Evolutionary conservation across 106 monocot genomes (phyloP).

Genomic region (Narthecium ossifragum): DNA sequence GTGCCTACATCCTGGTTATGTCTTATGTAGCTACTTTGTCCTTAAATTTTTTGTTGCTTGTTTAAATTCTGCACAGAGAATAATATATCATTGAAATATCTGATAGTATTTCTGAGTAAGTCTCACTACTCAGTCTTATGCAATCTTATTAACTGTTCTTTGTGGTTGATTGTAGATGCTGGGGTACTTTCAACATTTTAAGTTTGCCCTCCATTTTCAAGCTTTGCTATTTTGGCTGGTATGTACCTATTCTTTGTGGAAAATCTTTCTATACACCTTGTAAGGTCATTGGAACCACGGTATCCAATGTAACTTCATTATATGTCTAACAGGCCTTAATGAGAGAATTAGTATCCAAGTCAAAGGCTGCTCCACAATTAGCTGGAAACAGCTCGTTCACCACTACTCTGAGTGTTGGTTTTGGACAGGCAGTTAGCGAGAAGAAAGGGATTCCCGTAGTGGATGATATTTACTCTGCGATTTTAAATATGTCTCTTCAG

Average conservation of each 20-base stretch:
- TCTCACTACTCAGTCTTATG: too few relatives aligned
- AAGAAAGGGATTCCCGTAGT: conserved; percentile 46
- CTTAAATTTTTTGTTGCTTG: too few relatives aligned
- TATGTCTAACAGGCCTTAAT: conserved; percentile 43
- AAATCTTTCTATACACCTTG: too few relatives aligned
- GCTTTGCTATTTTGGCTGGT: conserved; percentile 95
- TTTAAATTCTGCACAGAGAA: too few relatives aligned
- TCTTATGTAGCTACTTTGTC: too few relatives aligned
- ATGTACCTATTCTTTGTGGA: conserved; percentile 8
- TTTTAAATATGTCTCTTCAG: conserved; percentile 75
- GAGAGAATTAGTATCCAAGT: conserved; percentile 57
- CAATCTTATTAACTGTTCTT: not conserved
- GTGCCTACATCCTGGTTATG: too few relatives aligned
- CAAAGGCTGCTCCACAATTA: conserved; percentile 29
- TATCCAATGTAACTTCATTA: too few relatives aligned
- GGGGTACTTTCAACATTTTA: conserved; percentile 84
- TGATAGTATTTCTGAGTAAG: too few relatives aligned
- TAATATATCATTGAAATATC: too few relatives aligned
- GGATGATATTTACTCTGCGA: conserved; percentile 68
- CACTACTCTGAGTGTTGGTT: conserved; percentile 14
- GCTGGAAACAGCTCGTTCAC: conserved; percentile 23
- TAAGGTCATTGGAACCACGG: too few relatives aligned
- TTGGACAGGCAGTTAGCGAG: conserved; percentile 35
- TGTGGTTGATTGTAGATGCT: conserved; percentile 67
- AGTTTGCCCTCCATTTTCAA: conserved; percentile 80